These are phyloP conservation scores for Trifolium fragiferum DNA, from an alignment of 306 rosid species.

Conservation along the genomic window DNA sequence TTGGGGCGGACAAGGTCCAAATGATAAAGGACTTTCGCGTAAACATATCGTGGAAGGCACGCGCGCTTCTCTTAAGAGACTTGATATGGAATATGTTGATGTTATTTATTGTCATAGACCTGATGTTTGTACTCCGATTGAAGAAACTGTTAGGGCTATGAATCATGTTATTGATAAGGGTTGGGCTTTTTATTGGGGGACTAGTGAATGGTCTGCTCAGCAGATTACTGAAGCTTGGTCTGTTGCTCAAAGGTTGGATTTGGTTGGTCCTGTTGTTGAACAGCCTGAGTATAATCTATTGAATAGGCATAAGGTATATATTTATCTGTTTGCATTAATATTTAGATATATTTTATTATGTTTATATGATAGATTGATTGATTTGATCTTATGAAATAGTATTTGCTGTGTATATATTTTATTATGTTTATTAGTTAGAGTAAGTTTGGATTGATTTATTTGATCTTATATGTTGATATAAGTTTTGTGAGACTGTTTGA, in stretches of 20 bases:
- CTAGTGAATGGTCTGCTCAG: constrained; percentile 97
- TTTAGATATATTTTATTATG: background rate
- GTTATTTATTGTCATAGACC: constrained; percentile 86
- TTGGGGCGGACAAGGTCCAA: constrained; percentile 97
- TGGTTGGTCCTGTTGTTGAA: constrained; percentile 91
- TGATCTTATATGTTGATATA: too few species aligned
- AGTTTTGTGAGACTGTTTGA: too few species aligned
- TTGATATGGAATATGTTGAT: constrained; percentile 90
- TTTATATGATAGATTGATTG: background rate
- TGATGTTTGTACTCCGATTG: constrained; percentile 79
- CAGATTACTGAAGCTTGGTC: constrained; percentile 99
- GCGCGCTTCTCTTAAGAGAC: constrained; percentile 75
- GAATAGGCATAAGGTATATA: constrained; percentile 70
- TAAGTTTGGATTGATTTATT: too few species aligned
- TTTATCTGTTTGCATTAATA: background rate
- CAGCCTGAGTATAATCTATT: constrained; percentile 95
- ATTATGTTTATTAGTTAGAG: too few species aligned
- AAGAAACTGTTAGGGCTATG: constrained; percentile 96
- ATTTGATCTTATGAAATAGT: too few species aligned
- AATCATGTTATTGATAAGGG: constrained; percentile 81
- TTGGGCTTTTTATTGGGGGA: constrained; percentile 98
- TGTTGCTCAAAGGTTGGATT: constrained; percentile 70
- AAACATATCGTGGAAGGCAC: constrained; percentile 94
- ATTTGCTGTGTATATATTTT: too few species aligned
- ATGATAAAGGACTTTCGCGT: constrained; percentile 90